Evolutionary conservation across 768 basidiomycete genomes (phyloP).

Genomic region (Tremella mesenterica): DNA sequence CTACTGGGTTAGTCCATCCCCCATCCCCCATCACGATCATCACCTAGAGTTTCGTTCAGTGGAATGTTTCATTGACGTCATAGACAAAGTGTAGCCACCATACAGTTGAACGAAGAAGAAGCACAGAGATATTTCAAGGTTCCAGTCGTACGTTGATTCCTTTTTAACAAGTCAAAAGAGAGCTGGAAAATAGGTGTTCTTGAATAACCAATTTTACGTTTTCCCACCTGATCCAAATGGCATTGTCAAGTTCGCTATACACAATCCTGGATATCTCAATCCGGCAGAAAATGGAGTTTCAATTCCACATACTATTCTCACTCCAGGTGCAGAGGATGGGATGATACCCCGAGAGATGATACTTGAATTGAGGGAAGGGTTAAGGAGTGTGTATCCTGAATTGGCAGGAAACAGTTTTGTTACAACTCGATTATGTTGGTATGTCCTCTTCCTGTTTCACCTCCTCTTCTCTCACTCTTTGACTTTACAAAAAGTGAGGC

Average conservation of each 20-base stretch:
- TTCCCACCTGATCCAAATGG: conserved; percentile 52
- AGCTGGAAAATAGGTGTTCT: conserved; percentile 52
- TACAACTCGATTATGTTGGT: conserved; percentile 82
- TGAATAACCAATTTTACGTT: conserved; percentile 64
- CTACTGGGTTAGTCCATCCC: conserved; percentile 61
- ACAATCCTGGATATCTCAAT: conserved; percentile 60
- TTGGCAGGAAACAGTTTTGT: conserved; percentile 64
- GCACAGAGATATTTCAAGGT: conserved; percentile 54
- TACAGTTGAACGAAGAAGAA: conserved; percentile 68
- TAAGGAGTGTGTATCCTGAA: conserved; percentile 63
- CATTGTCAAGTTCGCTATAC: conserved; percentile 69
- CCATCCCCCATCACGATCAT: background rate
- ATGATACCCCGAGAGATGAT: conserved; percentile 59
- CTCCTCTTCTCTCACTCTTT: background rate
- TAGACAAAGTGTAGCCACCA: conserved; percentile 70
- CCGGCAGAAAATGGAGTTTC: conserved; percentile 51
- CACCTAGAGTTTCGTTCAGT: background rate
- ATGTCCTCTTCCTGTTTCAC: conserved; percentile 29
- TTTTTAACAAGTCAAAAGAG: background rate
- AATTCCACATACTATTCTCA: conserved; percentile 63
- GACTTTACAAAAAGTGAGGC: too few relatives aligned
- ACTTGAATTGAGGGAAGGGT: conserved; percentile 50
- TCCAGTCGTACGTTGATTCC: conserved; percentile 31
- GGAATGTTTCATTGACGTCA: background rate
- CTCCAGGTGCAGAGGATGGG: conserved; percentile 54